A percentile compares a stretch with the other conserved stretches of the same genome.
phyloP scores from a whole-genome alignment of 306 rosid species.

The Cyamopsis tetragonoloba region DNA sequence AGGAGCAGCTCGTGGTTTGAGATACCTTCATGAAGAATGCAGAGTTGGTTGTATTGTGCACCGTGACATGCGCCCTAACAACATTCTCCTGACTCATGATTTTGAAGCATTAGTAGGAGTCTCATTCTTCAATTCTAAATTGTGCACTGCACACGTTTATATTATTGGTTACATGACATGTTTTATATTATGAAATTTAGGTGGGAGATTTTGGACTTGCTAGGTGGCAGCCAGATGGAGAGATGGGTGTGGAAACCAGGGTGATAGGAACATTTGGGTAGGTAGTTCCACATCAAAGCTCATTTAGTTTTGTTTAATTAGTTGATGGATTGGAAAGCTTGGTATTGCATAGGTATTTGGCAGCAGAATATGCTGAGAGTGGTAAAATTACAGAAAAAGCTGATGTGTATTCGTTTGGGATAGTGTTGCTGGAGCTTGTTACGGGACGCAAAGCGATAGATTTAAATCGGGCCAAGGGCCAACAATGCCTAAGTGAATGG shows the following conservation, averaged over 20 bases:
- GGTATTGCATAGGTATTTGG: constrained; percentile 61
- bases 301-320: not conserved
- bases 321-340: constrained; percentile 5
- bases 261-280: constrained; percentile 96
- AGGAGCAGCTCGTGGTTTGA: constrained; percentile 96
- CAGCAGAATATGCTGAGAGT: constrained; percentile 97
- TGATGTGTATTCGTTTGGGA: constrained; percentile 92
- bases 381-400: constrained; percentile 97
- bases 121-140: constrained; percentile 1
- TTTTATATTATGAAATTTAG: constrained; percentile 35
- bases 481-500: constrained; percentile 97
- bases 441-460: constrained; percentile 91
- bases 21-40: constrained; percentile 99
- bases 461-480: constrained; percentile 77
- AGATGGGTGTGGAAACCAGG: constrained; percentile 86
- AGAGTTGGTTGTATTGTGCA: constrained; percentile 99
- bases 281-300: constrained; percentile 40
- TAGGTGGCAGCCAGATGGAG: constrained; percentile 98
- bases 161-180: constrained; percentile 19
- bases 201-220: constrained; percentile 99
- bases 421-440: constrained; percentile 81
- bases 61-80: constrained; percentile 94
- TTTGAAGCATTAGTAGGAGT: constrained; percentile 90
- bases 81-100: constrained; percentile 96
- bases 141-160: not conserved